Conservation (phyloP, 768 basidiomycete species). For the Kwoniella sp. region DNA sequence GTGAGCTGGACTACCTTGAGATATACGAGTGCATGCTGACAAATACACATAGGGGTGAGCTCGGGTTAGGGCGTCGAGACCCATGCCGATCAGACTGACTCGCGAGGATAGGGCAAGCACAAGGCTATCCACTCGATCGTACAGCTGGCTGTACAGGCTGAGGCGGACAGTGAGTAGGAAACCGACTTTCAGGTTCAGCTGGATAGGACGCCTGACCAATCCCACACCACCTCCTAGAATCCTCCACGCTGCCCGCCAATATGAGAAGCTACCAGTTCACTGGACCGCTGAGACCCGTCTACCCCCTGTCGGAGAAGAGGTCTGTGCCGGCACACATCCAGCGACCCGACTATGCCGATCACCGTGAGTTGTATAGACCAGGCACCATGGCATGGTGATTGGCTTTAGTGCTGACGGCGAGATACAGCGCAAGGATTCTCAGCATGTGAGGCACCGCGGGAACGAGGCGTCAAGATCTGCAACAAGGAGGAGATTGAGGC, state of each 20-base stretch:
- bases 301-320: conserved; percentile 78
- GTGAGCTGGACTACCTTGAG: conserved; percentile 65
- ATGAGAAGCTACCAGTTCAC: conserved; percentile 71
- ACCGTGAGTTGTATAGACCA: conserved; percentile 54
- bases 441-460: conserved; percentile 53
- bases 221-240: conserved; percentile 54
- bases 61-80: neutral
- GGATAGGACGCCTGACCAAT: neutral
- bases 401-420: neutral
- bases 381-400: neutral
- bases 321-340: conserved; percentile 75
- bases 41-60: neutral
- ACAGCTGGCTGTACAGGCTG: conserved; percentile 46
- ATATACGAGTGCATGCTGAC: too few relatives aligned
- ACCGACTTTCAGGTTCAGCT: too few relatives aligned
- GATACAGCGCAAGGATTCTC: conserved; percentile 54
- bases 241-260: conserved; percentile 66
- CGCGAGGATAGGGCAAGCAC: conserved; percentile 37
- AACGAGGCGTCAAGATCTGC: conserved; percentile 61
- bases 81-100: conserved; percentile 6
- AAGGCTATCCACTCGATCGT: conserved; percentile 48
- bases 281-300: conserved; percentile 71
- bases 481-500: conserved; percentile 73
- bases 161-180: conserved; percentile 35
- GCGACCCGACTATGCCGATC: conserved; percentile 79